Percentiles rank a stretch among this genome's conserved stretches.
Evolutionary conservation across 2,329 filamentous ascomycete species (phyloP).

Genomic region (Colletotrichum higginsianum): DNA sequence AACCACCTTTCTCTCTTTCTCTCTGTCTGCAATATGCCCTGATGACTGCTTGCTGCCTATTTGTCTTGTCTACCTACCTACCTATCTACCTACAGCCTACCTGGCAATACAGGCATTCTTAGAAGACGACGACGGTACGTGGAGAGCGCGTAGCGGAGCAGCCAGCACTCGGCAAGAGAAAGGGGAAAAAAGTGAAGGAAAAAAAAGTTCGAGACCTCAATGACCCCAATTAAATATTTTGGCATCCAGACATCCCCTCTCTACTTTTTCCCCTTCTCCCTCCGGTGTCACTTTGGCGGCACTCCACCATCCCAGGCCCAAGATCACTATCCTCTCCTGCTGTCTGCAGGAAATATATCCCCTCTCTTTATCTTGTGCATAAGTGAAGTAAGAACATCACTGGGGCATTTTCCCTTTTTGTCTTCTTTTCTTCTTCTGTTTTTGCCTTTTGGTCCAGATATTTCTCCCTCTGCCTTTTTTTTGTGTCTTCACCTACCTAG

Average conservation of each 20-base stretch:
- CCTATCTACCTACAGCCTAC: background rate
- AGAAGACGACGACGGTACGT: background rate
- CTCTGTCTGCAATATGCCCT: no score
- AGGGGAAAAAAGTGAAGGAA: background rate
- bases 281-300: constrained; percentile 33
- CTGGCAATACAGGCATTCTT: background rate
- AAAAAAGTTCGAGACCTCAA: constrained; percentile 28
- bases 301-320: constrained; percentile 37
- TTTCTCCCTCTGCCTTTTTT: constrained; percentile 10
- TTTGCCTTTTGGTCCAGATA: background rate
- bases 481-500: no score
- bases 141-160: constrained; percentile 9
- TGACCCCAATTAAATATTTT: constrained; percentile 40
- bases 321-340: constrained; percentile 24
- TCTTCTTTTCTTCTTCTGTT: background rate
- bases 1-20: no score
- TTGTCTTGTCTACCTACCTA: background rate
- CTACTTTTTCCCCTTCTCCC: constrained; percentile 32
- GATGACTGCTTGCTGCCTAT: no score
- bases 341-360: background rate
- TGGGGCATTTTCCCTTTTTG: background rate
- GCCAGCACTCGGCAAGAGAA: background rate
- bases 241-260: constrained; percentile 35
- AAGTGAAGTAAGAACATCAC: no score
- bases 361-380: background rate